phyloP scores from a whole-genome alignment of 179 eudicot genomes.

The Vitellaria paradoxa region DNA sequence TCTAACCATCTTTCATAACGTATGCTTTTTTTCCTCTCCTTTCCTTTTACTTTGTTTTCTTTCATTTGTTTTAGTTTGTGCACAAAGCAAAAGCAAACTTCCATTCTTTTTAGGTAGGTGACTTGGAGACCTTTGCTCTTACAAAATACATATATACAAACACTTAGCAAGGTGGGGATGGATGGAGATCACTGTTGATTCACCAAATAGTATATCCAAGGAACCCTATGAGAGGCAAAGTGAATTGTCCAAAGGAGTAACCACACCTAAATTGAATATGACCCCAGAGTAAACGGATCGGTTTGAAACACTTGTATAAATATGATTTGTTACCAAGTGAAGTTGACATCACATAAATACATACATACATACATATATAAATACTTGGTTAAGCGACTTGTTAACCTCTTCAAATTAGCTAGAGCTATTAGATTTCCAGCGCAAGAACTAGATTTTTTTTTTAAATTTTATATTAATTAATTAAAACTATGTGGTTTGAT shows the following conservation, averaged over 20 bases:
- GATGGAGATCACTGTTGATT: background rate
- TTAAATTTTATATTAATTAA: no score
- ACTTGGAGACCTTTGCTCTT: background rate
- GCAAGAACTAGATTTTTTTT: background rate
- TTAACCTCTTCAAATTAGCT: background rate
- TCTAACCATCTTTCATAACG: background rate
- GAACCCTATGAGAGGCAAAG: background rate
- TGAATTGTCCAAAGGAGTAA: background rate
- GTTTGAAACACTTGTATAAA: no score
- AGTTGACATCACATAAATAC: background rate
- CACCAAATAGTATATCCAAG: background rate
- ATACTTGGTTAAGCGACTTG: no score
- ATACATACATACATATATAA: no score
- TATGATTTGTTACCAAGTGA: background rate
- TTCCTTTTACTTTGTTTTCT: background rate
- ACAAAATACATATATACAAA: background rate
- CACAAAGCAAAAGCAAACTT: conserved; percentile 11
- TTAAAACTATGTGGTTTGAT: no score
- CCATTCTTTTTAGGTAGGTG: conserved; percentile 14
- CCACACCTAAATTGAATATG: background rate
- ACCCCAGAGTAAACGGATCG: background rate
- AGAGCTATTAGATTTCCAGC: background rate
- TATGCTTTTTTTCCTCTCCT: background rate
- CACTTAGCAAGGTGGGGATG: background rate
- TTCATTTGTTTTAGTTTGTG: background rate